Evolutionary conservation across 2,329 filamentous ascomycete species (phyloP).

Genomic region (Nemania diffusa): DNA sequence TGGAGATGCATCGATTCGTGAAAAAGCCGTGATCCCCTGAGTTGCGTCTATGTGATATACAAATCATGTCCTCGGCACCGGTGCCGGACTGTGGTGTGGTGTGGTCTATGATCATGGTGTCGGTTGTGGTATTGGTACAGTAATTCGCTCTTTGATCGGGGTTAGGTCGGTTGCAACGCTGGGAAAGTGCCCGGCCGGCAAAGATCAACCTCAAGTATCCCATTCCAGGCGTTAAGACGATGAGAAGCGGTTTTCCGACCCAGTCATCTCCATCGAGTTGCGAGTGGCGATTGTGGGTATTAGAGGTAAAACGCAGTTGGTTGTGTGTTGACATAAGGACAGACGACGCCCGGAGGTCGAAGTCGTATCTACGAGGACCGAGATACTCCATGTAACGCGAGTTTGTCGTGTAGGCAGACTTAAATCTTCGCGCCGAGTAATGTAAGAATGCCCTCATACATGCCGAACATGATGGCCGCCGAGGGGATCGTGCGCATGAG

Average conservation of each 20-base stretch:
- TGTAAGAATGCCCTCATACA: conserved; percentile 72
- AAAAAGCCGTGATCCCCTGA: conserved; percentile 18
- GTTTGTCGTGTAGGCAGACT: conserved; percentile 16
- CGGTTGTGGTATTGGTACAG: conserved; percentile 21
- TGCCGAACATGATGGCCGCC: conserved; percentile 96
- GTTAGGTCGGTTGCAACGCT: not conserved
- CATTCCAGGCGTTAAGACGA: not conserved
- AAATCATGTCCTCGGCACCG: not conserved
- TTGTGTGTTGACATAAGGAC: conserved; percentile 17
- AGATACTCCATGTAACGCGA: not conserved
- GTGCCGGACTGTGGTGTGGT: not conserved
- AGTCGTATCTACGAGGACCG: not conserved
- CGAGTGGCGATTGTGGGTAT: conserved; percentile 3
- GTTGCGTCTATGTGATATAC: conserved; percentile 20
- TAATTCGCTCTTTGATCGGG: not conserved
- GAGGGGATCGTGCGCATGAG: conserved; percentile 90
- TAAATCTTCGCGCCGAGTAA: conserved; percentile 48
- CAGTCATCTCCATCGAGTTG: conserved; percentile 7
- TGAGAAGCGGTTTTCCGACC: not conserved
- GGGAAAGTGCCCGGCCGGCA: not conserved
- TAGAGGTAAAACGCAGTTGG: conserved; percentile 4
- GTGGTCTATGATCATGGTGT: conserved; percentile 7
- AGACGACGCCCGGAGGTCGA: not conserved
- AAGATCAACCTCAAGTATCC: not conserved
- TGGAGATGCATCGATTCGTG: conserved; percentile 18